Conservation (phyloP, 2,329 filamentous ascomycete genomes). For the Chaetothyriales sp. region DNA sequence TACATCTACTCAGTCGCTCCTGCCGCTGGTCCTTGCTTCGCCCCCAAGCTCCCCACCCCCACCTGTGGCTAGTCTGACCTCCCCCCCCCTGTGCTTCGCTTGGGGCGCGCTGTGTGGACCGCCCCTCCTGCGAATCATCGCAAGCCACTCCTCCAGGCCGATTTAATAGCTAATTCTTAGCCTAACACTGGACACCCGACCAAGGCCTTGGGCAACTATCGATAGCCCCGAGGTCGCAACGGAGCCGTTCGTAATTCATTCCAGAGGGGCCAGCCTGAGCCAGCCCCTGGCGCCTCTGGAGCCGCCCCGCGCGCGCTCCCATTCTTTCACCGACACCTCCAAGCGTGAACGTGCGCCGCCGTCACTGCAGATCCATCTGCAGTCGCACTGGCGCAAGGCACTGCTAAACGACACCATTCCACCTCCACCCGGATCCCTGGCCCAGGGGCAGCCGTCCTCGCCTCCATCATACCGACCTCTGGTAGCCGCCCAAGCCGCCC, state of each 20-base stretch:
- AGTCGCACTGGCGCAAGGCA: background rate
- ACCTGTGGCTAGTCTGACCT: background rate
- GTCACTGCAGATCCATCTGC: background rate
- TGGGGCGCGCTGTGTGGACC: background rate
- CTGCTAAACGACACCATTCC: background rate
- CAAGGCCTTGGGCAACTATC: background rate
- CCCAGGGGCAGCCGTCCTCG: slow-evolving; percentile 4
- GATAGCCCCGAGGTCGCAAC: background rate
- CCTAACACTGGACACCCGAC: background rate
- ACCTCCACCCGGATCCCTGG: background rate
- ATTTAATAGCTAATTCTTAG: background rate
- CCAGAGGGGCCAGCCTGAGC: slow-evolving; percentile 16
- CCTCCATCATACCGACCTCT: background rate
- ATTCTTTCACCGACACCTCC: background rate
- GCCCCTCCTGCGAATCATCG: background rate
- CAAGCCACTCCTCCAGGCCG: background rate
- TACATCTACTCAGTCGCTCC: background rate
- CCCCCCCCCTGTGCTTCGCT: background rate
- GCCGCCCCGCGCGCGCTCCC: background rate
- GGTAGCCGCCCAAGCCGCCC: slow-evolving; percentile 12
- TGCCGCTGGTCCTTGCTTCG: background rate
- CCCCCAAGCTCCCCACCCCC: too few relatives aligned
- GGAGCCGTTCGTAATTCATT: slow-evolving; percentile 1
- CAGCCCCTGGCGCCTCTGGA: background rate
- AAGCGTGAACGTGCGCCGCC: background rate